Evolutionary conservation across 768 basidiomycete species (phyloP), one percentile per base, ranked within the genome.

Genomic region (Phaeotremella skinneri): DNA sequence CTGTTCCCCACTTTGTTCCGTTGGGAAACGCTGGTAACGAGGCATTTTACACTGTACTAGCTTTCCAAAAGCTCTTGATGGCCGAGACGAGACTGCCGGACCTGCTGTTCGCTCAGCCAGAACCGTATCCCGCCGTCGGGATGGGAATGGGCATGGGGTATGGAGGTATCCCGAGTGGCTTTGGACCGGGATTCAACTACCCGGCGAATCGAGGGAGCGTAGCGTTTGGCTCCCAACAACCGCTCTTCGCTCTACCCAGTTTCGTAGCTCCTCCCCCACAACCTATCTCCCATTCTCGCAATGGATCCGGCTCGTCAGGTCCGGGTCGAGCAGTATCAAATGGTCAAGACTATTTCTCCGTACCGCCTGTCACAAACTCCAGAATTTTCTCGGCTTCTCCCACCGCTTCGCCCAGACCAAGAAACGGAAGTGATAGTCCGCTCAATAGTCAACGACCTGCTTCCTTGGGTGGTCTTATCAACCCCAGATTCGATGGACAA

Each of bases 41-140:
- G 1, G 73, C 75, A 5, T 76, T 74, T 60, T 75, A 76, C 61
- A 70, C 72, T 0, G 47, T 76, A 14, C 55, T 74, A 4, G 67
- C 73, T 4, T 76, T 76, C 47, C 73, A 76, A 30, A 69, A 73
- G 51, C 67, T 76, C 23, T 59, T 76, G 68, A 75, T 73, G 72
- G 67, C 65, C 13, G 69, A 70, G 32, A 70, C 69, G 42, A 51
- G 69, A 41, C 39, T 73, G 3, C 72, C 72, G 43, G 63, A 64
- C 32, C 16, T 63, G 31, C 61, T 73, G 3, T 68, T 67, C 52
- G 39, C 23, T 25, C 52, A 55, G 16, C 45, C 41, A 23, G 39
- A 58, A 60, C 43, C 13, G 43, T 45, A 9, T 45, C 43, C 43
- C 11, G 7, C 34, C 34, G 43, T 45, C 7, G 43, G 13, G 21